phyloP scores from a whole-genome alignment of 176 grass and related monocot species.

The Carex scoparia region DNA sequence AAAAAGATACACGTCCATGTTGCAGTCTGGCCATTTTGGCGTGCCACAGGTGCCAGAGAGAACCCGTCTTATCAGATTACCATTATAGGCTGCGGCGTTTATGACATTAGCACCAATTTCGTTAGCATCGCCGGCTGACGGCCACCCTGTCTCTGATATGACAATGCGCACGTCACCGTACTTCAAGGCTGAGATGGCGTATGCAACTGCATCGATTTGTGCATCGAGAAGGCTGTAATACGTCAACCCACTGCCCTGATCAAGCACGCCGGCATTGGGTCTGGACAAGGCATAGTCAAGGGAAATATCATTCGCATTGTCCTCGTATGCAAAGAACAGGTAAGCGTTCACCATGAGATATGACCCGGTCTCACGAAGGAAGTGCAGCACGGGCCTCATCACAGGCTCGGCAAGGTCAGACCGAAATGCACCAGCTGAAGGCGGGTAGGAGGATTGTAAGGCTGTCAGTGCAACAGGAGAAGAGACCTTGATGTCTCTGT shows the following conservation, averaged over 20 bases:
- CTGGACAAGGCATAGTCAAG: constrained; percentile 90
- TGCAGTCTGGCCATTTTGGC: constrained; percentile 48
- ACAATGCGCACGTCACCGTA: constrained; percentile 56
- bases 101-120: constrained; percentile 37
- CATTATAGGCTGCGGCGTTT: constrained; percentile 71
- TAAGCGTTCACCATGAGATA: constrained; percentile 88
- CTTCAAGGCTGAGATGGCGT: constrained; percentile 40
- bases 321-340: constrained; percentile 84
- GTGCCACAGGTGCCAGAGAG: constrained; percentile 71
- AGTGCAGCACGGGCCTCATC: constrained; percentile 73
- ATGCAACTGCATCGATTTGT: constrained; percentile 81
- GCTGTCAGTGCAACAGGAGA: constrained; percentile 76
- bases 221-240: constrained; percentile 88
- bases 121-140: constrained; percentile 62
- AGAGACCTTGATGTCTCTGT: constrained; percentile 62
- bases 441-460: constrained; percentile 59
- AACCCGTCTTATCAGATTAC: constrained; percentile 59
- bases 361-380: constrained; percentile 37
- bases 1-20: constrained; percentile 85
- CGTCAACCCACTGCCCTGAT: constrained; percentile 38
- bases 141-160: constrained; percentile 90
- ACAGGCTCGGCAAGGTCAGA: constrained; percentile 51
- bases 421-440: constrained; percentile 53
- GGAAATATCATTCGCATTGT: constrained; percentile 47
- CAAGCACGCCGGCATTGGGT: constrained; percentile 59